phyloP scores from a whole-genome alignment of 305 asterid genomes.

The Fraxinus sp. region DNA sequence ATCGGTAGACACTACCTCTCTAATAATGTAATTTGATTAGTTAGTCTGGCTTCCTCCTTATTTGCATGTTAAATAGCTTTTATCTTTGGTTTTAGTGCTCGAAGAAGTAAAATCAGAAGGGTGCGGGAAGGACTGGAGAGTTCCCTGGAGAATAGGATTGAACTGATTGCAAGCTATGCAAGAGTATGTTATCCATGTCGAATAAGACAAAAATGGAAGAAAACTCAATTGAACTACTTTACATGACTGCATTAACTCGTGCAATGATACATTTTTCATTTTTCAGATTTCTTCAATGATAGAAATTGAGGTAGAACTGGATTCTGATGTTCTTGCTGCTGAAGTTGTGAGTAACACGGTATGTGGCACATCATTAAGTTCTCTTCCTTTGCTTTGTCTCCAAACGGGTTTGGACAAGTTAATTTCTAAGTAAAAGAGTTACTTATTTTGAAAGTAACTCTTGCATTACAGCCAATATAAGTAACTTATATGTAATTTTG shows the following conservation, averaged over 20 bases:
- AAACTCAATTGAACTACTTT: constrained; percentile 6
- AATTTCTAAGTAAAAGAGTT: neutral
- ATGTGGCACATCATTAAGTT: constrained; percentile 18
- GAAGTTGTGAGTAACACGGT: constrained; percentile 78
- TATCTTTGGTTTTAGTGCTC: constrained; percentile 47
- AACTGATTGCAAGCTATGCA: constrained; percentile 92
- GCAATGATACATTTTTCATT: constrained; percentile 7
- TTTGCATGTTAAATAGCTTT: constrained; percentile 14
- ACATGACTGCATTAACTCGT: neutral
- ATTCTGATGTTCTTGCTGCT: constrained; percentile 87
- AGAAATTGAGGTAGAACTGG: constrained; percentile 93
- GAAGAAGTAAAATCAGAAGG: constrained; percentile 71
- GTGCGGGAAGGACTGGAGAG: constrained; percentile 77
- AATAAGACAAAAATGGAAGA: constrained; percentile 4
- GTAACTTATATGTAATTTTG: neutral
- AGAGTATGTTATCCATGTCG: constrained; percentile 49
- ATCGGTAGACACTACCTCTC: constrained; percentile 46
- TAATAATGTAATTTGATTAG: neutral
- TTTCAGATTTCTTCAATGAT: constrained; percentile 92
- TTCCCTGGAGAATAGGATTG: constrained; percentile 79
- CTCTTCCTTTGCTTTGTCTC: constrained; percentile 1
- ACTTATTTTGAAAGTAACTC: neutral
- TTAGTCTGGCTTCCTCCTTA: constrained; percentile 3
- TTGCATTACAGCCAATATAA: neutral
- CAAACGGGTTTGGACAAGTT: neutral